Percentiles rank a stretch among this genome's conserved stretches.
phyloP scores from a whole-genome alignment of 2,329 filamentous ascomycete genomes.

The Monascus ruber region DNA sequence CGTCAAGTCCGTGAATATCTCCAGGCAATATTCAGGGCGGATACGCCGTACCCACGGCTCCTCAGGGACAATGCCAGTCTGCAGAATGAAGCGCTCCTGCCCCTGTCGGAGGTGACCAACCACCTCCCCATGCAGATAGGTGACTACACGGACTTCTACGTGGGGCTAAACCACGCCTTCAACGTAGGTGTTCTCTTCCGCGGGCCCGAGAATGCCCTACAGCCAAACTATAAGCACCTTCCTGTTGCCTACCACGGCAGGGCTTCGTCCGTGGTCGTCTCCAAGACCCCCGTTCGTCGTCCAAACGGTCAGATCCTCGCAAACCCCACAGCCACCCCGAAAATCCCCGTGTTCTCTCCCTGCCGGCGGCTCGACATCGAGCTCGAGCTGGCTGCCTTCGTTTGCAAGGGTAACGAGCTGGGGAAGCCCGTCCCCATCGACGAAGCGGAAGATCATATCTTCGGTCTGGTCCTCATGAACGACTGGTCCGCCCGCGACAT shows the following conservation, averaged over 20 bases:
- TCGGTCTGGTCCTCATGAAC: constrained; percentile 73
- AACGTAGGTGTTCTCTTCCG: constrained; percentile 63
- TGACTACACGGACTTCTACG: constrained; percentile 81
- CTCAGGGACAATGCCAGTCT: constrained; percentile 51
- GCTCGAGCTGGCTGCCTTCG: constrained; percentile 66
- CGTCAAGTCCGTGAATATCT: constrained; percentile 57
- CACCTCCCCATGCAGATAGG: constrained; percentile 68
- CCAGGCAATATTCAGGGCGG: constrained; percentile 52
- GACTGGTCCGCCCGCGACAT: constrained; percentile 80
- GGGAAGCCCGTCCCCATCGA: constrained; percentile 53
- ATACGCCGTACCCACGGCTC: constrained; percentile 49
- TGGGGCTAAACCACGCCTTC: constrained; percentile 66
- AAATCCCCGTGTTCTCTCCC: constrained; percentile 52
- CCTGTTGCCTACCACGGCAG: constrained; percentile 75
- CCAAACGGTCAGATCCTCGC: constrained; percentile 64
- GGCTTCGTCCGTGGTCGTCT: constrained; percentile 63
- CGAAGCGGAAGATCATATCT: constrained; percentile 59
- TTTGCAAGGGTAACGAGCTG: constrained; percentile 53
- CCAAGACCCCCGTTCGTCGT: constrained; percentile 60
- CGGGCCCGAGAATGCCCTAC: constrained; percentile 58
- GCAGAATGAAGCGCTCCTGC: constrained; percentile 48
- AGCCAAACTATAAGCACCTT: constrained; percentile 71
- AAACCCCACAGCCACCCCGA: constrained; percentile 50
- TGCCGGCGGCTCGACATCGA: constrained; percentile 64
- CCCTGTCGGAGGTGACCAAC: constrained; percentile 47